Base-by-base conservation (phyloP, 2,329 filamentous ascomycete genomes). In the Calycina herbarum region DNA sequence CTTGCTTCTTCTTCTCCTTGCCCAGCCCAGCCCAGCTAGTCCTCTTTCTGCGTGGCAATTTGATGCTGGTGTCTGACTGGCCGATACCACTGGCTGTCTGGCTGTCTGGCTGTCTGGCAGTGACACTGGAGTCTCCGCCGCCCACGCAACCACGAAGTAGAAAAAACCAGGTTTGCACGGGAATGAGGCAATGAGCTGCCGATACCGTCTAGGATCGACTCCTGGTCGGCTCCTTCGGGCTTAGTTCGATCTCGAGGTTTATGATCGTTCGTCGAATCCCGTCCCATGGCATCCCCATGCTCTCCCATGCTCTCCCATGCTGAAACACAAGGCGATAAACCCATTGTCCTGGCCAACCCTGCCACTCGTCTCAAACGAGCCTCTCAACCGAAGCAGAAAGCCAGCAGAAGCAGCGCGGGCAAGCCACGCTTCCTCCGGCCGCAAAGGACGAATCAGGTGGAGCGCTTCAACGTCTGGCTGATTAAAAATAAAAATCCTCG, bases 21-120 rank as follows among this genome's bases (percentile, higher is more conserved):
- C 31, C 45, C 15, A 42, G 20, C 59, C 29, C 13, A 35, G 31
- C 17, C 31, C 31, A 33, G 7, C 48, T 54, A 54, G 58, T 42
- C 58, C 27, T 40, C 58, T 17, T 17, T 42, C 35, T 42, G 58
- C 20, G 35, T 51, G 20, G 57, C 51, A 57, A 20, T 20, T 56
- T 40, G 60, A 58, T 63, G 63, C 66, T 38, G 60, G 63, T 33
- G 17, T 27, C n/a, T 33, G 56, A 57, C 56, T 57, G 56, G 56
- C 13, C 15, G 27, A 54, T 8, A 54, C n/a, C 48, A 54, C 48
- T 57, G 27, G 31, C 27, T 33, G 15, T 57, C 31, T 57, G 20
- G 20, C 20, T 20, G 20, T 20, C 20, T 20, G 20, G 20, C 20
- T 20, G 20, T 20, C 20, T 20, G 56, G 27, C 27, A 57, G 56